A percentile compares a stretch with the other conserved stretches of the same genome.
These are phyloP conservation scores for Saturnispora mendoncae DNA, from an alignment of 805 yeast species.

Conservation along the genomic window DNA sequence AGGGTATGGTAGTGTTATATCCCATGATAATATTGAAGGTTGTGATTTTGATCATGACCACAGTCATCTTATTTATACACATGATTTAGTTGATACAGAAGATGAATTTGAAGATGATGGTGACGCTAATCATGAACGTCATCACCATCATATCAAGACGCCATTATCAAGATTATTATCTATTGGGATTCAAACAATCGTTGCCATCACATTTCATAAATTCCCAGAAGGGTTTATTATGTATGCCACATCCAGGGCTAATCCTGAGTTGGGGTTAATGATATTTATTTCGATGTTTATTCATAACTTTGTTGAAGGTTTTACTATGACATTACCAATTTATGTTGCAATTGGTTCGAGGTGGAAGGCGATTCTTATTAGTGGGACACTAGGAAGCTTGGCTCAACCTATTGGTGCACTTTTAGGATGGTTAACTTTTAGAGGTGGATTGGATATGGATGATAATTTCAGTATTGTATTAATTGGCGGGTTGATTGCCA, in stretches of 20 bases:
- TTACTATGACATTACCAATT: constrained; percentile 85
- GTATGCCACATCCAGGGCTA: constrained; percentile 63
- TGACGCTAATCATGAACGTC: constrained; percentile 11
- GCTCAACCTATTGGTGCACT: constrained; percentile 89
- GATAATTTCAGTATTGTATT: constrained; percentile 33
- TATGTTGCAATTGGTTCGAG: constrained; percentile 65
- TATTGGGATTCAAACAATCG: constrained; percentile 82
- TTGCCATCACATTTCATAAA: constrained; percentile 84
- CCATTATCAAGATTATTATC: constrained; percentile 72
- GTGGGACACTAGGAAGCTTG: constrained; percentile 67
- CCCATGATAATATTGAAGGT: background rate
- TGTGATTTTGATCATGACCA: constrained; percentile 8
- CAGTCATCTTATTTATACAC: background rate
- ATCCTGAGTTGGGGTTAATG: constrained; percentile 62
- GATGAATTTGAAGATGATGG: constrained; percentile 9
- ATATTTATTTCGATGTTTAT: constrained; percentile 79
- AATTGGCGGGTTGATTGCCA: constrained; percentile 57
- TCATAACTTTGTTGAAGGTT: constrained; percentile 91
- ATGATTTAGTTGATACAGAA: no score
- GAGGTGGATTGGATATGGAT: constrained; percentile 28
- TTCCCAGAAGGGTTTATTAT: constrained; percentile 93
- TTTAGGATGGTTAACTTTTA: constrained; percentile 47
- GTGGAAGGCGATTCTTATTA: constrained; percentile 50
- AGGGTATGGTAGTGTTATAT: background rate
- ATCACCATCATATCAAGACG: constrained; percentile 71